Conservation (phyloP, 345 rosid genomes). For the Jatropha curcas region DNA sequence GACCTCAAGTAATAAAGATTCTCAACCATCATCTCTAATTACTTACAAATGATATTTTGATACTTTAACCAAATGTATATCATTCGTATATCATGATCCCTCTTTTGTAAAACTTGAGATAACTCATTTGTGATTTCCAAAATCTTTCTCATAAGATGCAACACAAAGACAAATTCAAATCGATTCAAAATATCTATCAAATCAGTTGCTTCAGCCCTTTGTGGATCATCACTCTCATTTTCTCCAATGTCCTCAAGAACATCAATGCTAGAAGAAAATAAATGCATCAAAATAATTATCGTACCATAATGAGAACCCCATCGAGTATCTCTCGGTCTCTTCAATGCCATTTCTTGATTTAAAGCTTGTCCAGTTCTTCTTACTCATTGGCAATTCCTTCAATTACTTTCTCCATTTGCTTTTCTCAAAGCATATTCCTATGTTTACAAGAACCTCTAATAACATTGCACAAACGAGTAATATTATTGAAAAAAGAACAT, state of each 20-base stretch:
- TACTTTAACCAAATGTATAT: neutral
- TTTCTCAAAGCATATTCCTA: neutral
- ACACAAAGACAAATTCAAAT: constrained; percentile 9
- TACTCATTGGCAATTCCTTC: neutral
- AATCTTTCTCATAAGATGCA: neutral
- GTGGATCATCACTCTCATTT: neutral
- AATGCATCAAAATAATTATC: neutral
- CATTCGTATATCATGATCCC: constrained; percentile 11
- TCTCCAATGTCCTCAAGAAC: neutral
- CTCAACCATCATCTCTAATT: constrained; percentile 1
- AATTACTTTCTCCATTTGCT: neutral
- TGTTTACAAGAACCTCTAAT: too few species aligned
- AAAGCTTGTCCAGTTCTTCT: neutral
- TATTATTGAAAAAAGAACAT: too few species aligned
- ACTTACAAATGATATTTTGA: neutral
- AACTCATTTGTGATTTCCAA: constrained; percentile 1
- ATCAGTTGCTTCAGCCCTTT: neutral
- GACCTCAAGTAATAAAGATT: neutral
- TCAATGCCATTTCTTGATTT: neutral
- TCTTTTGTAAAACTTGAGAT: neutral
- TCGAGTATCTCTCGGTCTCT: neutral
- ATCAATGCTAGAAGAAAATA: neutral
- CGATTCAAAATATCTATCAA: neutral
- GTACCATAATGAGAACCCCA: too few species aligned
- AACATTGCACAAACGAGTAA: too few species aligned